Conservation (phyloP, 371 early-diverging fungal species). For the Syncephalastrum sp. region DNA sequence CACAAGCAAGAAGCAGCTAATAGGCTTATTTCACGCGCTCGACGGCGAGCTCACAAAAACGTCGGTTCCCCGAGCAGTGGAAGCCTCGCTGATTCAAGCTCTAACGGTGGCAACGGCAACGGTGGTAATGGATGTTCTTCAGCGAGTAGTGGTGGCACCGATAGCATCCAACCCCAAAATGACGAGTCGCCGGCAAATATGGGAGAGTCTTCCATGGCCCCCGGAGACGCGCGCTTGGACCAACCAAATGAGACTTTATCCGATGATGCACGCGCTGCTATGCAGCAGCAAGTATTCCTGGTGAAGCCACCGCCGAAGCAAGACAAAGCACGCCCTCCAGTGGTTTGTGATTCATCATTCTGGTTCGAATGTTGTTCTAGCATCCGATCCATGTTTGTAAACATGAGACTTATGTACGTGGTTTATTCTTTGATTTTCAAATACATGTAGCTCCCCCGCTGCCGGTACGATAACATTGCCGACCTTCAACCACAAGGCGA, state of each 20-base stretch:
- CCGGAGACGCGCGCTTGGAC: too few relatives aligned
- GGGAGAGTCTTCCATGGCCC: too few relatives aligned
- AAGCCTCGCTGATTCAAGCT: constrained; percentile 9
- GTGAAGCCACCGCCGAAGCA: constrained; percentile 1
- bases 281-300: constrained; percentile 7
- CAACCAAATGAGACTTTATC: too few relatives aligned
- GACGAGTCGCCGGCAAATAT: too few relatives aligned
- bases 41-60: neutral
- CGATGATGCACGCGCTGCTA: neutral
- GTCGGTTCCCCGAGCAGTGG: constrained; percentile 12
- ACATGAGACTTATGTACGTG: too few relatives aligned
- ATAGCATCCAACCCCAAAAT: neutral
- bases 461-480: too few relatives aligned
- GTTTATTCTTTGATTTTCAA: too few relatives aligned
- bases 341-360: neutral
- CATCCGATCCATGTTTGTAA: too few relatives aligned
- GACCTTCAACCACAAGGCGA: too few relatives aligned
- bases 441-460: too few relatives aligned
- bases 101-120: constrained; percentile 6
- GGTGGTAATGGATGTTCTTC: neutral
- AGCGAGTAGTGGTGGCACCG: neutral
- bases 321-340: constrained; percentile 1
- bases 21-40: constrained; percentile 1
- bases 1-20: constrained; percentile 9
- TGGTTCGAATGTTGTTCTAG: too few relatives aligned